Evolutionary conservation across 352 stramenopile species (phyloP).

Genomic region (Pythium pyrilobum): DNA sequence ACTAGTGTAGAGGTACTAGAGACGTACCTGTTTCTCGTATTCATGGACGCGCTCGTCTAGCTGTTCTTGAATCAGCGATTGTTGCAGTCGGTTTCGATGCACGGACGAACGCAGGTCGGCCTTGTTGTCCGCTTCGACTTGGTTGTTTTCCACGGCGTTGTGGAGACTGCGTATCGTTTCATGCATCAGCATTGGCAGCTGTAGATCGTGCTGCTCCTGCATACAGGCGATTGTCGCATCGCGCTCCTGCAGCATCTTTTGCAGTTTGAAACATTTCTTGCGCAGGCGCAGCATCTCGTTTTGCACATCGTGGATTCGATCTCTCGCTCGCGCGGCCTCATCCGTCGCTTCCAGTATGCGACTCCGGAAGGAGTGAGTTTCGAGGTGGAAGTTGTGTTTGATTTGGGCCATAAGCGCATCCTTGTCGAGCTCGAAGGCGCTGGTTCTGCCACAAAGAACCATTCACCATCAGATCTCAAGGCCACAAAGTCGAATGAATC

Average conservation of each 20-base stretch:
- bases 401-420: conserved; percentile 34
- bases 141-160: conserved; percentile 25
- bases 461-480: too few relatives aligned
- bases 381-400: conserved; percentile 51
- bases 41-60: conserved; percentile 54
- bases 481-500: background rate
- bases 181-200: conserved; percentile 48
- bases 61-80: conserved; percentile 10
- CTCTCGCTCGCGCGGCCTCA: conserved; percentile 18
- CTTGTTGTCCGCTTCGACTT: conserved; percentile 23
- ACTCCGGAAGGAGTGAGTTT: conserved; percentile 43
- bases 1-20: too few relatives aligned
- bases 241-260: conserved; percentile 53
- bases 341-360: conserved; percentile 30
- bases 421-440: conserved; percentile 2
- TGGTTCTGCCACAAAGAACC: too few relatives aligned
- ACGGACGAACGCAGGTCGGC: background rate
- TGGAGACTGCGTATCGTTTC: conserved; percentile 61
- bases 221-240: conserved; percentile 43
- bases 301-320: conserved; percentile 30
- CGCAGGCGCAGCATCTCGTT: conserved; percentile 41
- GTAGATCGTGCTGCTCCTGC: conserved; percentile 45
- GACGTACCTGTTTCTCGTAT: conserved; percentile 55
- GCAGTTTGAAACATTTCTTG: conserved; percentile 51
- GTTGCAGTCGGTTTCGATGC: conserved; percentile 9